These are phyloP conservation scores for Mucor plumbeus DNA, from an alignment of 371 early-diverging fungal species.

Conservation along the genomic window DNA sequence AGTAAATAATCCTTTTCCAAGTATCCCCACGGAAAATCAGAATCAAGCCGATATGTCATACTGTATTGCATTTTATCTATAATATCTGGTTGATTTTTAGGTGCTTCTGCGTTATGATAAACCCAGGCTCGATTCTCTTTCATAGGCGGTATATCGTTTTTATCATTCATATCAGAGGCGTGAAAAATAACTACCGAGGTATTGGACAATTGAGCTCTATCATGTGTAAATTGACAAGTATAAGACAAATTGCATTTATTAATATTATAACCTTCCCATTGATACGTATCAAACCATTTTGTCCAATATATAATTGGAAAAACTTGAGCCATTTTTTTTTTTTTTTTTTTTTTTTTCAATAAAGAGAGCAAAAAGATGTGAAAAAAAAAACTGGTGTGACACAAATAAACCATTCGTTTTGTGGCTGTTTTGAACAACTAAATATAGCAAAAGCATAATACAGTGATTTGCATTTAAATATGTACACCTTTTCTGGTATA, in stretches of 20 bases:
- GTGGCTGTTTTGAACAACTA: too few relatives aligned
- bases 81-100: background rate
- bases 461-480: too few relatives aligned
- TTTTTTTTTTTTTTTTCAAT: background rate
- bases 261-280: constrained; percentile 22
- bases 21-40: constrained; percentile 25
- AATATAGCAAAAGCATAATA: too few relatives aligned
- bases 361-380: background rate
- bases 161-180: constrained; percentile 10
- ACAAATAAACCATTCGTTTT: too few relatives aligned
- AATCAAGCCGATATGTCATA: constrained; percentile 21
- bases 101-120: constrained; percentile 20
- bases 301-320: constrained; percentile 24
- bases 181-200: constrained; percentile 17
- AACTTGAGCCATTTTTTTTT: background rate
- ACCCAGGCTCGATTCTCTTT: constrained; percentile 13
- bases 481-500: too few relatives aligned
- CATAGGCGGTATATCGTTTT: background rate
- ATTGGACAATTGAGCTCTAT: background rate
- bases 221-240: constrained; percentile 16
- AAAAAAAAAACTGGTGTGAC: background rate
- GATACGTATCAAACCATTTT: constrained; percentile 13
- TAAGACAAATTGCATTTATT: constrained; percentile 10
- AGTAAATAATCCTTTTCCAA: background rate
- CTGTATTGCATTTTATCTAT: constrained; percentile 20